Percentiles rank a stretch among this genome's conserved stretches.
Conservation (phyloP, 2,329 filamentous ascomycete species). For the Aspergillus bombycis region DNA sequence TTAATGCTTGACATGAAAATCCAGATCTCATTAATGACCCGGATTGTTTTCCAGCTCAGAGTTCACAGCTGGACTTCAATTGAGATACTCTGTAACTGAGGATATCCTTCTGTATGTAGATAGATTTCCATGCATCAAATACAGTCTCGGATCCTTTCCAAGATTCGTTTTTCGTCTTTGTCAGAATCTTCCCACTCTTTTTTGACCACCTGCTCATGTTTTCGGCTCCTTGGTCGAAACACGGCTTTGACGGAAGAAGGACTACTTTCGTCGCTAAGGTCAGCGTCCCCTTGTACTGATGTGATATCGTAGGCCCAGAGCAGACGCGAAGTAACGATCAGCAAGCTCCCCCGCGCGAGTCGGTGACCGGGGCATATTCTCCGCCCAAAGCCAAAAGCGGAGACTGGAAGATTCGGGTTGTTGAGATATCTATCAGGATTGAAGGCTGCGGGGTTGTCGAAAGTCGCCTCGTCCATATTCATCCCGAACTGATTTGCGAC, state of each 20-base stretch:
- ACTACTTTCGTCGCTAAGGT: not conserved
- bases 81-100: not conserved
- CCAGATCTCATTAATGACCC: not conserved
- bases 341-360: slow-evolving; percentile 5
- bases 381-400: slow-evolving; percentile 19
- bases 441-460: slow-evolving; percentile 40
- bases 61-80: not conserved
- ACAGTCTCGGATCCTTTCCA: not conserved
- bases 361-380: slow-evolving; percentile 14
- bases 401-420: slow-evolving; percentile 9
- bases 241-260: slow-evolving; percentile 9
- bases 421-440: slow-evolving; percentile 39
- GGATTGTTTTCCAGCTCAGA: not conserved
- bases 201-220: slow-evolving; percentile 5
- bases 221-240: not conserved
- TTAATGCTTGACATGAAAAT: not conserved
- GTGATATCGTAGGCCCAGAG: slow-evolving; percentile 15
- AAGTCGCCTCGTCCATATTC: slow-evolving; percentile 43
- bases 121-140: not conserved
- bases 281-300: not conserved
- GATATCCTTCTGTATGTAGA: not conserved
- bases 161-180: slow-evolving; percentile 8
- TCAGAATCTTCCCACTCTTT: not conserved
- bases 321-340: slow-evolving; percentile 14
- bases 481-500: slow-evolving; percentile 48